phyloP scores from a whole-genome alignment of 331 rosid genomes.

The Pyrus hybrid region DNA sequence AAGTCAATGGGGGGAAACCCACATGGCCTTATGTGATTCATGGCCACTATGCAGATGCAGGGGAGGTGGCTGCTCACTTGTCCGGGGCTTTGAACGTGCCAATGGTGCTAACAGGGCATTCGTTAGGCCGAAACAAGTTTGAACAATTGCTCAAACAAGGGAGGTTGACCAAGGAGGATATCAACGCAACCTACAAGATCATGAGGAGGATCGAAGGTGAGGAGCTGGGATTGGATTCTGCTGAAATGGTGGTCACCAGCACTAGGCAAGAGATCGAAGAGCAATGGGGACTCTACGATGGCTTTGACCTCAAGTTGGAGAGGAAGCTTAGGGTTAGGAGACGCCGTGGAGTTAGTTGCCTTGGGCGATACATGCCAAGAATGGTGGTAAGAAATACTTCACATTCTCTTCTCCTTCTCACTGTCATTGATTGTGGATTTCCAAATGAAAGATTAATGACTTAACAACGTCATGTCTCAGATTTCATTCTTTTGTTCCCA shows the following conservation, averaged over 20 bases:
- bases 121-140: constrained; percentile 49
- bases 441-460: neutral
- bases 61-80: constrained; percentile 38
- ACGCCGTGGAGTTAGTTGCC: constrained; percentile 49
- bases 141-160: constrained; percentile 53
- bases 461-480: neutral
- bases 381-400: constrained; percentile 33
- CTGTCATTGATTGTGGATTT: neutral
- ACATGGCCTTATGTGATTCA: constrained; percentile 51
- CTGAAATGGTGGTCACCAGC: constrained; percentile 56
- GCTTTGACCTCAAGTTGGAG: constrained; percentile 47
- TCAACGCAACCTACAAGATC: constrained; percentile 38
- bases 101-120: constrained; percentile 52
- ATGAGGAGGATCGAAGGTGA: constrained; percentile 40
- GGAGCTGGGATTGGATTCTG: constrained; percentile 40
- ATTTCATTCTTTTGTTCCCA: neutral
- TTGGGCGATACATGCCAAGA: constrained; percentile 54
- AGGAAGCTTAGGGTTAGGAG: constrained; percentile 49
- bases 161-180: constrained; percentile 35
- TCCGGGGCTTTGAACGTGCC: constrained; percentile 51
- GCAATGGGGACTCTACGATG: constrained; percentile 55
- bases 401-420: neutral
- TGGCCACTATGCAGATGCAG: constrained; percentile 56
- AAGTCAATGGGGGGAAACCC: constrained; percentile 34
- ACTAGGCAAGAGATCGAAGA: constrained; percentile 56